A percentile compares a stretch with the other conserved stretches of the same genome.
Conservation (phyloP, 345 rosid genomes). For the Brassica incana region DNA sequence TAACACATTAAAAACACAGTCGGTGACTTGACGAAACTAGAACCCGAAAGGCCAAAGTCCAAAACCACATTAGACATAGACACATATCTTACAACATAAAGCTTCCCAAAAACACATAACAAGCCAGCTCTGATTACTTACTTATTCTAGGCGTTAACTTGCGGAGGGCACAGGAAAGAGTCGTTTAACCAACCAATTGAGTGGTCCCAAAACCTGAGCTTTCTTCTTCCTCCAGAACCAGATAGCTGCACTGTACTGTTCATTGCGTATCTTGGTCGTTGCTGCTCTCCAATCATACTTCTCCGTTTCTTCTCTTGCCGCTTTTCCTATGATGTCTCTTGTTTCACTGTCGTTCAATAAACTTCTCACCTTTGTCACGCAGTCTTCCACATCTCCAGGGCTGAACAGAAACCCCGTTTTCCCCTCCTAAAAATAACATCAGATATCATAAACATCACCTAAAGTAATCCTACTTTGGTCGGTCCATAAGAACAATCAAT, state of each 20-base stretch:
- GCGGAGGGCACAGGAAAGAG: slow-evolving; percentile 73
- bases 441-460: slow-evolving; percentile 15
- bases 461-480: neutral
- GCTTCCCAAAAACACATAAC: slow-evolving; percentile 5
- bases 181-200: slow-evolving; percentile 68
- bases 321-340: slow-evolving; percentile 77
- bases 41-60: slow-evolving; percentile 6
- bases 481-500: neutral
- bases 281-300: slow-evolving; percentile 97
- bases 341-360: slow-evolving; percentile 53
- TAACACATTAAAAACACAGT: slow-evolving; percentile 1
- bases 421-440: slow-evolving; percentile 52
- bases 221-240: slow-evolving; percentile 96
- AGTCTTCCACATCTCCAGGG: slow-evolving; percentile 89
- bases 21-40: slow-evolving; percentile 2
- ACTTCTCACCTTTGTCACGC: slow-evolving; percentile 63
- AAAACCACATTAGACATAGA: slow-evolving; percentile 13
- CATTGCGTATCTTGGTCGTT: slow-evolving; percentile 78
- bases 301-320: slow-evolving; percentile 85
- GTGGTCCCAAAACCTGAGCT: slow-evolving; percentile 65
- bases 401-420: slow-evolving; percentile 72
- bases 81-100: slow-evolving; percentile 15
- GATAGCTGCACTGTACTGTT: slow-evolving; percentile 89
- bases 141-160: slow-evolving; percentile 37
- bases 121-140: neutral